Evolutionary conservation across 225 moss, liverwort and hornwort genomes (phyloP).

Genomic region (Pleurozium schreberi): DNA sequence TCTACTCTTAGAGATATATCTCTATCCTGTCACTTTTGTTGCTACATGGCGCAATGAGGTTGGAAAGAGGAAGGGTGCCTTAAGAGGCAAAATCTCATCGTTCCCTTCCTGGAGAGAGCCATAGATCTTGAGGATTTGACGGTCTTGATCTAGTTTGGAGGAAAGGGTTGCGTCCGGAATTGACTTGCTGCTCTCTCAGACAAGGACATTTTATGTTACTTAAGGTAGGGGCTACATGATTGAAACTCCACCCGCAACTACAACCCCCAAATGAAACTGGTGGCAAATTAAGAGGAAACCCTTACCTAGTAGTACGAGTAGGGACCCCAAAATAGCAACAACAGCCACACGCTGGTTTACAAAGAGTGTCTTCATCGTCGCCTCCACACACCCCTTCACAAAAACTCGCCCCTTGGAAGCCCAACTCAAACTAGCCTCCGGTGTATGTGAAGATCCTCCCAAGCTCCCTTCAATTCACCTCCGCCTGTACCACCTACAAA

Average conservation of each 20-base stretch:
- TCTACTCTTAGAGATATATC: neutral
- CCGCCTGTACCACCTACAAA: neutral
- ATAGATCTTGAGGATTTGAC: neutral
- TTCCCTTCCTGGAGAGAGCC: neutral
- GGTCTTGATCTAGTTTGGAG: neutral
- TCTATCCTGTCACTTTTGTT: neutral
- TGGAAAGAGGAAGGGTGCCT: neutral
- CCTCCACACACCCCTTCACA: neutral
- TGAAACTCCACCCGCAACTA: neutral
- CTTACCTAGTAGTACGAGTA: neutral
- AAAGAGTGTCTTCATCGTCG: neutral
- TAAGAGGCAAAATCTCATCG: neutral
- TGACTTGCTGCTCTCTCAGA: neutral
- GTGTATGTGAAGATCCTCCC: neutral
- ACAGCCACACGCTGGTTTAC: neutral
- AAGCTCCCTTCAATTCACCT: neutral
- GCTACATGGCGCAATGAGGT: neutral
- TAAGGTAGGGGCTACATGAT: neutral
- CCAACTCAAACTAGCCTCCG: neutral
- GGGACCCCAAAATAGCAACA: neutral
- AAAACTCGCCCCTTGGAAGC: neutral
- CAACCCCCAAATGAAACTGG: neutral
- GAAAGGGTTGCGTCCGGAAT: neutral
- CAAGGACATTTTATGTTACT: neutral
- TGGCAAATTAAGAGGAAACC: neutral